These are phyloP conservation scores for Eucalyptus cloeziana DNA, from an alignment of 345 rosid species.

Conservation along the genomic window DNA sequence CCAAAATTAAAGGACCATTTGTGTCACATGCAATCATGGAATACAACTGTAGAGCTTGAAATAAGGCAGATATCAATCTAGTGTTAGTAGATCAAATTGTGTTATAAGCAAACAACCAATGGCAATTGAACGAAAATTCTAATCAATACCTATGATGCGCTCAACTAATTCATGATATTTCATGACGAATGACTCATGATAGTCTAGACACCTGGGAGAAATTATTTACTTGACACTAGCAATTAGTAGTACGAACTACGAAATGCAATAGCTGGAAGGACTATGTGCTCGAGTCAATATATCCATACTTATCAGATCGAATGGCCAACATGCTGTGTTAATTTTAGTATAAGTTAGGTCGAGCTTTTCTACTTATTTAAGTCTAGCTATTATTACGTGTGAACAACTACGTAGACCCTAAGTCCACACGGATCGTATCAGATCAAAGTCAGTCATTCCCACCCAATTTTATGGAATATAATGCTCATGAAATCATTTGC, in stretches of 20 bases:
- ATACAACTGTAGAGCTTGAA: not conserved
- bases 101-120: fast-evolving
- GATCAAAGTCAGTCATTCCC: not conserved
- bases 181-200: not conserved
- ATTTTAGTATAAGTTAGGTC: not conserved
- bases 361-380: not conserved
- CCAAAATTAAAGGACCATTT: too few species aligned
- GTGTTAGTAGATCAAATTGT: too few species aligned
- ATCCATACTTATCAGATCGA: not conserved
- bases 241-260: not conserved
- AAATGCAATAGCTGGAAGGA: not conserved
- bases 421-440: not conserved
- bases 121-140: not conserved
- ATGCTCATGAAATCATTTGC: not conserved
- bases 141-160: not conserved
- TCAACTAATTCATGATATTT: not conserved
- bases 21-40: not conserved
- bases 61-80: not conserved
- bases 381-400: not conserved
- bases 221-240: not conserved
- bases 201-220: not conserved
- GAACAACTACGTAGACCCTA: not conserved
- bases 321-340: not conserved
- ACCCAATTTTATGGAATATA: not conserved
- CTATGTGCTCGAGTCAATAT: not conserved